Base-by-base conservation (phyloP, 2,329 filamentous ascomycete genomes). In the Diaporthe sp. region DNA sequence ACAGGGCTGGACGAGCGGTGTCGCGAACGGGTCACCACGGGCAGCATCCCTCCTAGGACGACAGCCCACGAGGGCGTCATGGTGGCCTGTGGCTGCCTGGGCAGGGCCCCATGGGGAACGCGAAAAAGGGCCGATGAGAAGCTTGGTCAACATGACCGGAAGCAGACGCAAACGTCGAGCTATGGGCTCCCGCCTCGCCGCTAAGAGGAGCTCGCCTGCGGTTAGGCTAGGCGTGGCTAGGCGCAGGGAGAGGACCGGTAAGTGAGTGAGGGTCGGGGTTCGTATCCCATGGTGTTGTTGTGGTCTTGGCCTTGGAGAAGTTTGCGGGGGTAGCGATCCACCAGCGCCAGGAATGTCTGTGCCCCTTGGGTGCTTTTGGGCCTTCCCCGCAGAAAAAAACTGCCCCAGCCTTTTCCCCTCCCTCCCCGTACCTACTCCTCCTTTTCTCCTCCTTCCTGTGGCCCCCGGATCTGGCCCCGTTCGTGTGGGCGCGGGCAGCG, bases 61-160 rank as follows among this genome's bases (percentile, higher is more conserved):
- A 52, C 30, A n/a, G 64, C 30, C 45, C 30, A 38, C 42, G 64
- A 38, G 45, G 64, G 64, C 64, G 64, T 67, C 45, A 67, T 67
- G 64, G 64, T 67, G 45, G 45, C 64, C 64, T 38, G 22, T n/a
- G n/a, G n/a, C n/a, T n/a, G n/a, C n/a, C n/a, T n/a, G n/a, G n/a
- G 30, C 42, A 52, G 42, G 57, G 45, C 42, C 42, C 42, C 61
- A 67, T 50, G 61, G 42, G 42, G 42, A 38, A 38, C 7, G 61
- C 12, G 42, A 67, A 52, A 52, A 67, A 67, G 64, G 64, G 64
- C 64, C 64, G 64, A 67, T 67, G 64, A 67, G 45, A 28, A 52
- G 64, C 30, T 52, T 28, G 30, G 30, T 38, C 30, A 19, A 67
- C 1, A 12, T 52, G 42, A 19, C 45, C 64, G 45, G 64, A 67